Evolutionary conservation across 1,284 basidiomycete species (phyloP).

Genomic region (Fomitiporia mediterranea): DNA sequence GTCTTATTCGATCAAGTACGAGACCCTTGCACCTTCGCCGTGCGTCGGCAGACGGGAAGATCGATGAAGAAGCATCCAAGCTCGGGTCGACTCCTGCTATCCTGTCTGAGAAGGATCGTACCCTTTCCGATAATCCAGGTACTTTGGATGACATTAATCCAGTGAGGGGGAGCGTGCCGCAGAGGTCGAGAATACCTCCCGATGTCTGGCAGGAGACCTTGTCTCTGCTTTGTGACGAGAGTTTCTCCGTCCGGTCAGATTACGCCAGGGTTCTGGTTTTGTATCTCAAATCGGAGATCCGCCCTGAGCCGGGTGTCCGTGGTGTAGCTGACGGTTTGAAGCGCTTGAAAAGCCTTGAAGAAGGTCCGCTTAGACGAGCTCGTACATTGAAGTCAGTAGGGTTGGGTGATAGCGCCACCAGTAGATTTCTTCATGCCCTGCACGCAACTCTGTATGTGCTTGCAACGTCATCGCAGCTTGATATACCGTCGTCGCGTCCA

Average conservation of each 20-base stretch:
- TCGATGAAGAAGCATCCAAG: not conserved
- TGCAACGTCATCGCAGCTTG: slow-evolving; percentile 62
- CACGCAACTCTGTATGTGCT: slow-evolving; percentile 78
- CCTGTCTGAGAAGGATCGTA: not conserved
- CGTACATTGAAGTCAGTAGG: slow-evolving; percentile 45
- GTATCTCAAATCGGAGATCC: slow-evolving; percentile 74
- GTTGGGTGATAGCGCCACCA: slow-evolving; percentile 59
- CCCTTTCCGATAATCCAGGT: slow-evolving; percentile 2
- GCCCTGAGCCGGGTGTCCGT: slow-evolving; percentile 27
- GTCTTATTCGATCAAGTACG: slow-evolving; percentile 44
- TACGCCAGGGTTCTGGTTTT: slow-evolving; percentile 70
- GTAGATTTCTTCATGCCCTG: slow-evolving; percentile 67
- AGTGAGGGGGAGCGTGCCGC: slow-evolving; percentile 37
- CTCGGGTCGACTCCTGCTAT: not conserved
- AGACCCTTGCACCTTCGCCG: slow-evolving; percentile 2
- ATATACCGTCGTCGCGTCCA: slow-evolving; percentile 36
- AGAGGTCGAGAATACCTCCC: slow-evolving; percentile 67
- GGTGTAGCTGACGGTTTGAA: slow-evolving; percentile 25
- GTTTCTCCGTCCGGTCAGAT: slow-evolving; percentile 69
- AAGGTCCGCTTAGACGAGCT: slow-evolving; percentile 38
- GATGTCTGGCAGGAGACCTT: slow-evolving; percentile 89
- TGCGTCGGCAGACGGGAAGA: slow-evolving; percentile 2
- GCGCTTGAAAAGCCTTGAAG: slow-evolving; percentile 31
- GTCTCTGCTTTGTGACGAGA: slow-evolving; percentile 73
- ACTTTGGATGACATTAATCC: slow-evolving; percentile 15